Evolutionary conservation across 2,329 filamentous ascomycete genomes (phyloP), one percentile per base, ranked within the genome.

Genomic region (Chrysosporium keratinophilum): DNA sequence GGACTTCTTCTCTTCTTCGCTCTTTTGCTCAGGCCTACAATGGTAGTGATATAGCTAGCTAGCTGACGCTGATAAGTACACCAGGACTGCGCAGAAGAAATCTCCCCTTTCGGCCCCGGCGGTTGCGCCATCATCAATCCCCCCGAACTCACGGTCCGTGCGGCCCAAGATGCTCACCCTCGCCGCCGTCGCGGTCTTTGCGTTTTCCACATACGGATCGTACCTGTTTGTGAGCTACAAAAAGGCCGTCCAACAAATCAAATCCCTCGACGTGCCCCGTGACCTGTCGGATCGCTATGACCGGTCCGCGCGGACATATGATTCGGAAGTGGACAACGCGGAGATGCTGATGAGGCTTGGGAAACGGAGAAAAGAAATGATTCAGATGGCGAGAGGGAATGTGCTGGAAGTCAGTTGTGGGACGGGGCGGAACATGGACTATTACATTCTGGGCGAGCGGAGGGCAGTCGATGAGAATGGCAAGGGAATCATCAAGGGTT

Each of bases 401-500:
- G 73, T 76, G 6, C 65, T 77, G 4, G 75, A 77, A 61, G 72
- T 76, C 39, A 73, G 71, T 56, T 74, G 69, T 41, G 74, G 75
- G n/a, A 77, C 75, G 1, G 75, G 75, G 2, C 65, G 74, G 34
- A 77, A 77, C 56, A 60, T 73, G 57, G 62, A 67, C 28, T 75
- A 70, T 57, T 77, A 77, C 60, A 64, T 70, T 50, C 61, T 75
- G 2, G 67, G 67, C 1, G 65, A 69, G 56, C 61, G 61, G 37
- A 59, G 67, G 15, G 66, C 62, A 3, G 53, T 64, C 1, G 65
- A 69, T 41, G 58, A 62, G 5, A 58, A 66, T 11, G 67, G 69
- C 1, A 64, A 61, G 28, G 61, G 59, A 4, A 57, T 59, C 1
- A 43, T 70, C 1, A 55, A 58, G 15, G 69, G 69, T 0, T 72